These are phyloP conservation scores for Hyaloscypha finlandica DNA, from an alignment of 495 filamentous ascomycete species.

Conservation along the genomic window DNA sequence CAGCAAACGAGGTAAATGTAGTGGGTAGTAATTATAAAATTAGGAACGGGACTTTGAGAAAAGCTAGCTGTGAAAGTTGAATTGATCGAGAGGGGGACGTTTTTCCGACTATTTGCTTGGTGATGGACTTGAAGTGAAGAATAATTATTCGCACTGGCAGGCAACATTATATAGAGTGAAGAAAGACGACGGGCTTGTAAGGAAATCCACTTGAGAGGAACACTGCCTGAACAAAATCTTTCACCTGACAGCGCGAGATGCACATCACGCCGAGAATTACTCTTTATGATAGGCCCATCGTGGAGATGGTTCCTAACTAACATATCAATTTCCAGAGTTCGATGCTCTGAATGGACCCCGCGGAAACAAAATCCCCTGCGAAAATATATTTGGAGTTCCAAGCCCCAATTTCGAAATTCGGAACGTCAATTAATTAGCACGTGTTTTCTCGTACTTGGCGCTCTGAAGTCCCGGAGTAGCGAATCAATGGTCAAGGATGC, in stretches of 20 bases:
- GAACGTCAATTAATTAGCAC: neutral
- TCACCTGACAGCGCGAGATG: neutral
- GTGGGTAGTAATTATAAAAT: neutral
- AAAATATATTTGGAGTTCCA: neutral
- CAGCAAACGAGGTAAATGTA: neutral
- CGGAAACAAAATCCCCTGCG: slow-evolving; percentile 1
- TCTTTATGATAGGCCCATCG: neutral
- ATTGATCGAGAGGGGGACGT: neutral
- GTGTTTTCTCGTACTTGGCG: neutral
- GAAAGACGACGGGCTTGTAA: neutral
- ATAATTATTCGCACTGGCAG: neutral
- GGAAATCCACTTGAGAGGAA: neutral
- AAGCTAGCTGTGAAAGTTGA: no score
- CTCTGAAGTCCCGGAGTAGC: no score
- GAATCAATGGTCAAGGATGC: no score
- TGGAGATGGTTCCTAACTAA: neutral
- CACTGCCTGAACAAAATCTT: neutral
- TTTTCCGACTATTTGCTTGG: neutral
- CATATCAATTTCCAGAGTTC: neutral
- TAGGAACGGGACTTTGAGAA: no score
- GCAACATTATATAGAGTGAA: neutral
- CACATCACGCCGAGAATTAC: neutral
- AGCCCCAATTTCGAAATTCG: neutral
- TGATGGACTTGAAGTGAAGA: neutral
- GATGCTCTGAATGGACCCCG: neutral